Evolutionary conservation across 2,329 filamentous ascomycete genomes (phyloP), one percentile per base, ranked within the genome.

Genomic region (Hypoxylon sp.): DNA sequence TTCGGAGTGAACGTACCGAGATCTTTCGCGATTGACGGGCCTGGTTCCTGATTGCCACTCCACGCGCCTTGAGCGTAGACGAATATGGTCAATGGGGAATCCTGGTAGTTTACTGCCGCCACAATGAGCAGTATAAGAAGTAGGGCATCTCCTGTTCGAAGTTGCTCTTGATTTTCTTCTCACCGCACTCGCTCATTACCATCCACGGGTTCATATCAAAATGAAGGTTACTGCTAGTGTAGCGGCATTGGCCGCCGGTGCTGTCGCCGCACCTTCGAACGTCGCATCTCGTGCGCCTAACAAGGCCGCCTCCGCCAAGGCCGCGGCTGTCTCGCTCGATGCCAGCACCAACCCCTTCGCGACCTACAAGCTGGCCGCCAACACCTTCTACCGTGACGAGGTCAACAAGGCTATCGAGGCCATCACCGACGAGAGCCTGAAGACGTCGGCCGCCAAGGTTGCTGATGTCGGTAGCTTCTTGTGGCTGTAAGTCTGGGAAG

Each of bases 401-500:
- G 66, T 69, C 16, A 51, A 61, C 12, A 56, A 55, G 12, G 67
- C 67, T 36, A 59, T 66, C 32, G 61, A 38, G 34, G 35, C 40
- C 35, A 60, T 69, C 6, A 55, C 55, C 32, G 66, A 69, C 42
- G 37, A 85, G 6, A 80, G 80, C 7, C 71, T 90, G 63, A 79
- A 79, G 21, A 74, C 78, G 6, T 75, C 75, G 52, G 78, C 80
- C 3, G 74, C 75, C 21, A 75, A 75, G 57, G 78, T 80, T 26
- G 80, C 77, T 51, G 74, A 80, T 52, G 77, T 82, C 7, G 78
- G 79, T 43, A 77, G 75, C 40, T 82, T 81, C 70, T 75, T 78
- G 64, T 81, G 77, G 78, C 73, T 78, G 75, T 79, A 63, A 69
- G 73, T 69, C 21, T 38, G 20, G 12, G 7, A n/a, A 40, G 20